Percentiles rank a stretch among this genome's conserved stretches.
Evolutionary conservation across 129 eudicot species (phyloP).

Genomic region (Artemisia tridentata): DNA sequence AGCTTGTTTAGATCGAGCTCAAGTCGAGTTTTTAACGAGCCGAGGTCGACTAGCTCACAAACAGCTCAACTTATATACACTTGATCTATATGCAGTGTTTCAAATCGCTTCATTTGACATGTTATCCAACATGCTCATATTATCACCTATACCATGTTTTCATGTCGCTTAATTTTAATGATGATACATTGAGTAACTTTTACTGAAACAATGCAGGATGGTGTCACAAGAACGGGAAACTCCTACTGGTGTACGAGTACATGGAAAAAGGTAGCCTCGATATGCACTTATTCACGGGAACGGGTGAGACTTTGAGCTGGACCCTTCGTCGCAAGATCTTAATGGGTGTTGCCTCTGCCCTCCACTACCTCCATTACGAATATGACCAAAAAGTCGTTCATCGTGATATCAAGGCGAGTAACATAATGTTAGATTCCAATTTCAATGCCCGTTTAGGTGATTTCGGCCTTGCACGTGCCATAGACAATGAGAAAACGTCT

Average conservation of each 20-base stretch:
- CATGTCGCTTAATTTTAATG: not conserved
- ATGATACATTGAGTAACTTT: not conserved
- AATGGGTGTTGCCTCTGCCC: slow-evolving; percentile 78
- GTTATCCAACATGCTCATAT: not conserved
- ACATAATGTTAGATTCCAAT: slow-evolving; percentile 79
- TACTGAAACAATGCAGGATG: slow-evolving; percentile 49
- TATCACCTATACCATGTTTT: not conserved
- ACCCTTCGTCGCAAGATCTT: slow-evolving; percentile 56
- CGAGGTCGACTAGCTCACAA: too few species aligned
- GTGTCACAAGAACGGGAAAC: slow-evolving; percentile 82
- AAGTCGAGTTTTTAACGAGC: too few species aligned
- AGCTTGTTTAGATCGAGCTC: too few species aligned
- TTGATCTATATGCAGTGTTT: not conserved
- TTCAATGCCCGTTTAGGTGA: slow-evolving; percentile 91
- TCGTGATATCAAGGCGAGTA: slow-evolving; percentile 85
- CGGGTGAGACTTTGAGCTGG: slow-evolving; percentile 61
- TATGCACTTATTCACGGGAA: slow-evolving; percentile 57
- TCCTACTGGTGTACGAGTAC: slow-evolving; percentile 73
- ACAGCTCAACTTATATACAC: too few species aligned
- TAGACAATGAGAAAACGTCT: slow-evolving; percentile 78
- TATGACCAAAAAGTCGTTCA: slow-evolving; percentile 77
- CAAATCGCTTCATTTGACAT: not conserved
- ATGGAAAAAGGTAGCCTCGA: slow-evolving; percentile 95
- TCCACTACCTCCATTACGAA: slow-evolving; percentile 85
- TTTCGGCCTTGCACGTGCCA: slow-evolving; percentile 82